phyloP scores from a whole-genome alignment of 345 rosid genomes.

The Rhodomyrtus tomentosa region DNA sequence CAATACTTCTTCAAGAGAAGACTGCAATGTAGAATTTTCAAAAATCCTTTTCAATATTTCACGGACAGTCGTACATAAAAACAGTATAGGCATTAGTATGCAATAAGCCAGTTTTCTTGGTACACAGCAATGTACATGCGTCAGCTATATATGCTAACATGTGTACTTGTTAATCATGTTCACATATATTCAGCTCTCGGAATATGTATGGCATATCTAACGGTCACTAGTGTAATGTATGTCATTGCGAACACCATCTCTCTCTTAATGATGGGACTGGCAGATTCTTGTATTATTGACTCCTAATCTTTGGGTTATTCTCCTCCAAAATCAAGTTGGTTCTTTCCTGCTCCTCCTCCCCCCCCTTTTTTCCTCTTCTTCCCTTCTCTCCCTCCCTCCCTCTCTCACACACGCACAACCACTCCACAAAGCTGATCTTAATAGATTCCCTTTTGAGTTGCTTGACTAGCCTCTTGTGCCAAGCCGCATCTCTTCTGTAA shows the following conservation, averaged over 20 bases:
- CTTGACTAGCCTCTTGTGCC: background rate
- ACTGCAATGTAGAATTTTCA: background rate
- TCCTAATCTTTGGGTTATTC: background rate
- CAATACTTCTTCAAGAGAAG: background rate
- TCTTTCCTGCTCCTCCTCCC: no score
- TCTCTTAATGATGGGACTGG: background rate
- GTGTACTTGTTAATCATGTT: background rate
- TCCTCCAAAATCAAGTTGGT: background rate
- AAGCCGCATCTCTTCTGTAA: background rate
- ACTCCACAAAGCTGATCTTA: no score
- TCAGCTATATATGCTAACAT: background rate
- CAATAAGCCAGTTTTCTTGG: background rate
- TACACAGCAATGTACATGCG: background rate
- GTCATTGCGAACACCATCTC: background rate
- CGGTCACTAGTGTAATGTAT: background rate
- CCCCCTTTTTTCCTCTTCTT: no score
- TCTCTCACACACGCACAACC: no score
- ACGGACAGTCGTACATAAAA: background rate
- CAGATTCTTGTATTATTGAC: background rate
- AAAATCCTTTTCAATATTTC: background rate
- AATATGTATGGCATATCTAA: background rate
- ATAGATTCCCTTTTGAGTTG: no score
- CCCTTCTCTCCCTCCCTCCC: background rate
- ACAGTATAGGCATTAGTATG: background rate
- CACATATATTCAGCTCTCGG: background rate